Evolutionary conservation across 257 asterid genomes (phyloP).

Genomic region (Linderniella brevidens): DNA sequence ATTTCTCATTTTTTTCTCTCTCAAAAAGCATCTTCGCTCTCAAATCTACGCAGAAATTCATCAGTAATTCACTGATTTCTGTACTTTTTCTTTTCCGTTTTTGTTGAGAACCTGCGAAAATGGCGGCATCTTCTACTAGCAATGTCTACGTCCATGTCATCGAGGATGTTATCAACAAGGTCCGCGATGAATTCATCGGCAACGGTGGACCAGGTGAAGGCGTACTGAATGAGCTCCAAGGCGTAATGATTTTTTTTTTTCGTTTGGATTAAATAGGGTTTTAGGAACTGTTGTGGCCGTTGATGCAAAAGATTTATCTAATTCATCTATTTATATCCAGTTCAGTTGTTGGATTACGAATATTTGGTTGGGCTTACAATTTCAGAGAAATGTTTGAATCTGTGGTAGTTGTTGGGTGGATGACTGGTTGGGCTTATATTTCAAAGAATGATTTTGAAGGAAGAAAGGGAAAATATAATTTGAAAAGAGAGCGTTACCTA

Average conservation of each 20-base stretch:
- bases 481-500: no score
- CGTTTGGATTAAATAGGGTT: neutral
- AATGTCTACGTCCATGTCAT: conserved; percentile 66
- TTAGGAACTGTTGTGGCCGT: no score
- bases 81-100: neutral
- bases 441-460: no score
- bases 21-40: conserved; percentile 3
- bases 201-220: conserved; percentile 82
- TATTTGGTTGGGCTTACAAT: neutral
- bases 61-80: neutral
- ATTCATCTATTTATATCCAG: no score
- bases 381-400: neutral
- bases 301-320: no score
- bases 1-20: conserved; percentile 8
- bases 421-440: no score
- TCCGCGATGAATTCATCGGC: conserved; percentile 59
- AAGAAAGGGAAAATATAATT: no score
- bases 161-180: conserved; percentile 85
- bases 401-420: no score
- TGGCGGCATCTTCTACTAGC: conserved; percentile 74
- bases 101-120: conserved; percentile 11
- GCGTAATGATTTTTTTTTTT: conserved; percentile 25
- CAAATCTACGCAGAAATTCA: no score
- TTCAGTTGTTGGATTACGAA: no score
- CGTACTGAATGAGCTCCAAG: conserved; percentile 83